Conservation (phyloP, 139 green algal genomes). For the Picochlorum sp. region DNA sequence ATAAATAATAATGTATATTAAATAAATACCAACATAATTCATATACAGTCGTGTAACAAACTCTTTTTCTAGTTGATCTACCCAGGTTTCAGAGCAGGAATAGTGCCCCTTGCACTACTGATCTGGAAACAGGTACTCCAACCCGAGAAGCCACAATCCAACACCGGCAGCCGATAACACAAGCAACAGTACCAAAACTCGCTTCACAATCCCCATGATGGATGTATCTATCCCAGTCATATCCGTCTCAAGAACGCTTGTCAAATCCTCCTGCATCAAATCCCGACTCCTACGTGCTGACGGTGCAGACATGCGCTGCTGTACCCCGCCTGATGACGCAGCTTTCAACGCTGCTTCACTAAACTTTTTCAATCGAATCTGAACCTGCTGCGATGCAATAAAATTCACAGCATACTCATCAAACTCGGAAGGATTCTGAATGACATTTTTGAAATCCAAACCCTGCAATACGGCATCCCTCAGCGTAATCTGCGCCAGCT, state of each 20-base stretch:
- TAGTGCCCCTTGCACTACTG: neutral
- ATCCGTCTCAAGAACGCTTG: constrained; percentile 38
- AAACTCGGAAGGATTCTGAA: constrained; percentile 11
- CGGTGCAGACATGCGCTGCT: neutral
- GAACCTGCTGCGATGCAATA: constrained; percentile 54
- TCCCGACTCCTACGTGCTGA: neutral
- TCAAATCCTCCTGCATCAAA: constrained; percentile 22
- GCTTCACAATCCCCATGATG: constrained; percentile 44
- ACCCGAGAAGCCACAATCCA: constrained; percentile 51
- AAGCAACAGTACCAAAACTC: constrained; percentile 54
- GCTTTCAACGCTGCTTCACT: constrained; percentile 23
- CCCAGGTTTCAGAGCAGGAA: neutral
- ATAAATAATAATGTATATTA: too few relatives aligned
- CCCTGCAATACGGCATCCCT: constrained; percentile 53
- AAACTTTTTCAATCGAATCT: constrained; percentile 69
- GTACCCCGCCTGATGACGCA: too few relatives aligned
- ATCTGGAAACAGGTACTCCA: constrained; percentile 54
- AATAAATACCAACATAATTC: neutral
- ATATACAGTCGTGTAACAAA: neutral
- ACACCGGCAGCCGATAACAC: constrained; percentile 33
- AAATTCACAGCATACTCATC: constrained; percentile 46
- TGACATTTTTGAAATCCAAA: constrained; percentile 49
- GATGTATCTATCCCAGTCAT: constrained; percentile 50
- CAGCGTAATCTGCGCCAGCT: constrained; percentile 72
- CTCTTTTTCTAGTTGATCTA: neutral